Conservation (phyloP, 1,284 basidiomycete genomes). For the Phylloporus sp. region DNA sequence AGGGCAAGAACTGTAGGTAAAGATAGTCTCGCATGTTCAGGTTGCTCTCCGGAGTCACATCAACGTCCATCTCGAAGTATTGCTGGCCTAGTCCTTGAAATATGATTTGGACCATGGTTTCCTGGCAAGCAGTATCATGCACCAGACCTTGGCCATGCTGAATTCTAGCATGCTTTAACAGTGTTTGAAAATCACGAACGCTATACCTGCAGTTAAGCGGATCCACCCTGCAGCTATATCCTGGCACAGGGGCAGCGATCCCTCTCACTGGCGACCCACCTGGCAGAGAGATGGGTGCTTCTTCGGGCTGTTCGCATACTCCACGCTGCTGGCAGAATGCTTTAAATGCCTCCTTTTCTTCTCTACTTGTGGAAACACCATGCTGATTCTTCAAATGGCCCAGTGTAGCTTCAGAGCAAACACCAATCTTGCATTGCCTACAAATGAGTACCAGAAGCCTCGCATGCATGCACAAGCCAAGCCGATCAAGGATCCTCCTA, state of each 20-base stretch:
- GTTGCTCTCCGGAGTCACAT: not conserved
- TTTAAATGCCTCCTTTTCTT: not conserved
- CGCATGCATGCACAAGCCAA: slow-evolving; percentile 2
- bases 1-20: slow-evolving; percentile 4
- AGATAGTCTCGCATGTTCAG: slow-evolving; percentile 7
- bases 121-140: not conserved
- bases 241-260: not conserved
- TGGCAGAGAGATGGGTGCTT: slow-evolving; percentile 1
- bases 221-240: slow-evolving; percentile 13
- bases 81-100: slow-evolving; percentile 1
- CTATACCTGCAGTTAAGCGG: slow-evolving; percentile 11
- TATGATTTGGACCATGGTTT: slow-evolving; percentile 8
- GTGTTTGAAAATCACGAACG: slow-evolving; percentile 1
- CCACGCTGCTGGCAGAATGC: not conserved
- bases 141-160: slow-evolving; percentile 1
- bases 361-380: not conserved
- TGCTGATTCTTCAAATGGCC: slow-evolving; percentile 13
- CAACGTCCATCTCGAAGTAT: slow-evolving; percentile 15
- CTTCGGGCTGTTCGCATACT: not conserved
- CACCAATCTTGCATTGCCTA: not conserved
- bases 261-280: slow-evolving; percentile 11
- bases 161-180: slow-evolving; percentile 2
- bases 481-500: not conserved
- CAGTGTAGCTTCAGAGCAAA: not conserved
- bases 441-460: slow-evolving; percentile 14